Evolutionary conservation across 23 red algal species (phyloP), one percentile per base, ranked within the genome.

Genomic region (Cyanidioschyzon merolae): DNA sequence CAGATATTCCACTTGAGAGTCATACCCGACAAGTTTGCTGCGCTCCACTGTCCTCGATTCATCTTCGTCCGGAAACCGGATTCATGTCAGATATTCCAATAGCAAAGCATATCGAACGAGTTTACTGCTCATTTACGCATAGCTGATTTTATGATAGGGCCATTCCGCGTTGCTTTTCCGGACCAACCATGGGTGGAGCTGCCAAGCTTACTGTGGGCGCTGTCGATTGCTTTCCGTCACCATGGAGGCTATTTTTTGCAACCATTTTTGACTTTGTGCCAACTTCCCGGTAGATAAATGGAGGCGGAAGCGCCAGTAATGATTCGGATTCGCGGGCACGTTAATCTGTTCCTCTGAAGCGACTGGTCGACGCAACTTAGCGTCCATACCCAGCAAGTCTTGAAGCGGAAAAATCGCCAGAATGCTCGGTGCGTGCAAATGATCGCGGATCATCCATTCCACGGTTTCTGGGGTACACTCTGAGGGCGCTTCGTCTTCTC

Each of bases 331-430:
- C 0, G 79, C 80, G 2, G 92, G 87, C 39, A 84, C 80, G 38
- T 96, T 96, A 71, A 90, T 90, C 79, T 89, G 87, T 80, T 96
- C 92, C 34, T 90, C 92, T 21, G 75, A 35, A 1, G 91, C 86
- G 18, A 77, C 63, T 37, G 58, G 41, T 27, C 87, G 76, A 59
- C 84, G 79, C 41, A 96, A 34, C 24, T 82, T 74, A 39, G 15
- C 83, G 80, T 96, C 92, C n/a, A 96, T 88, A 0, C 74, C 87
- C 36, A 96, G 75, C 68, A 90, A 71, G 75, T 96, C 92, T 71
- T 96, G 92, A 40, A 96, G 75, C 25, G 88, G 85, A 37, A 90
- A 85, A 25, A 96, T 84, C 37, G 84, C 34, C 92, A 87, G 89
- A 68, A 96, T 90, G 16, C 86, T 84, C 0, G 92, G 92, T 16